Percentiles rank a stretch among this genome's conserved stretches.
These are phyloP conservation scores for Agarophyton chilense DNA, from an alignment of 23 red algal genomes.

Conservation along the genomic window DNA sequence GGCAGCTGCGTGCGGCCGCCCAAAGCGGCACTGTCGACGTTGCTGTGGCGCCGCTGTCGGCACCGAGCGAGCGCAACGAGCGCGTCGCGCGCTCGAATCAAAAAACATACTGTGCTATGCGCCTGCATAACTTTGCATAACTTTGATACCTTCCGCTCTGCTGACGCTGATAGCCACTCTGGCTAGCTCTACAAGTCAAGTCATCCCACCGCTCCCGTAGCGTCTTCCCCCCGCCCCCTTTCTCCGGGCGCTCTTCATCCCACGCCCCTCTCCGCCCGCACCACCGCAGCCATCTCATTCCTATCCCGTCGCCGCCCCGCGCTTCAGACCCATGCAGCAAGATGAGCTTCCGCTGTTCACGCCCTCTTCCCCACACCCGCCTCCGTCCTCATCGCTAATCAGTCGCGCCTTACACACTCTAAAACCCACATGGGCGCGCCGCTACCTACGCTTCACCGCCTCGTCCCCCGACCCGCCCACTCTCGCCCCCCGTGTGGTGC, in stretches of 20 bases:
- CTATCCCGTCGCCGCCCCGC: not conserved
- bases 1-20: not conserved
- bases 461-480: constrained; percentile 7
- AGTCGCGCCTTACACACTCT: not conserved
- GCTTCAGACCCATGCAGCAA: constrained; percentile 28
- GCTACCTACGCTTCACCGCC: not conserved
- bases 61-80: not conserved
- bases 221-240: not conserved
- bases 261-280: too few relatives aligned
- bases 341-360: constrained; percentile 61
- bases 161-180: not conserved
- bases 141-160: not conserved
- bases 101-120: not conserved
- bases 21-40: not conserved
- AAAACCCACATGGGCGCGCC: constrained; percentile 1
- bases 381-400: constrained; percentile 9
- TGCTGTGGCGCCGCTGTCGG: not conserved
- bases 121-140: not conserved
- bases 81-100: not conserved
- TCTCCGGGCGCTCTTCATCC: too few relatives aligned
- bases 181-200: too few relatives aligned
- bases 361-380: not conserved
- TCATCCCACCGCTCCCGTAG: not conserved
- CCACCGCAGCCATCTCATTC: not conserved
- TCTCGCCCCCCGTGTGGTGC: constrained; percentile 38